Conservation (phyloP, 257 asterid genomes). For the Solanum verrucosum region DNA sequence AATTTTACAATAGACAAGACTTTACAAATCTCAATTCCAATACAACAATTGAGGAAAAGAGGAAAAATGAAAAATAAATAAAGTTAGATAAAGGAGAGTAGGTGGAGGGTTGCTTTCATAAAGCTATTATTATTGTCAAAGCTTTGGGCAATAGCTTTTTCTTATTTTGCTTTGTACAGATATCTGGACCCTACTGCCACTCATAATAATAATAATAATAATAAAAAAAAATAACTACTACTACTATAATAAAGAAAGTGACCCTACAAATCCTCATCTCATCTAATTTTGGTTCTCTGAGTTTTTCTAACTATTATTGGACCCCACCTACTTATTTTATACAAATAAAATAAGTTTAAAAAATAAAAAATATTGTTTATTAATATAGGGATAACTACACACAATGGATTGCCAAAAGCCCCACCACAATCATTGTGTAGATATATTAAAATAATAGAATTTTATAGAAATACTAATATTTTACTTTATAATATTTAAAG, state of each 20-base stretch:
- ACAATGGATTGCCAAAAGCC: not conserved
- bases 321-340: constrained; percentile 8
- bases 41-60: not conserved
- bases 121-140: constrained; percentile 54
- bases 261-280: constrained; percentile 29
- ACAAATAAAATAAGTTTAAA: not conserved
- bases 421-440: constrained; percentile 6
- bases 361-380: not conserved
- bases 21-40: constrained; percentile 19
- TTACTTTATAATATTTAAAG: not conserved
- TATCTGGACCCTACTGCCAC: constrained; percentile 33
- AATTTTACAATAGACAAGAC: constrained; percentile 13
- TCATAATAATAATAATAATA: not conserved
- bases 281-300: constrained; percentile 13
- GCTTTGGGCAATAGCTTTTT: constrained; percentile 53
- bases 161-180: constrained; percentile 22
- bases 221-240: not conserved
- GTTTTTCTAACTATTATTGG: constrained; percentile 1
- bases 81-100: constrained; percentile 1
- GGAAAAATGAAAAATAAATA: not conserved
- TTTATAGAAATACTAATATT: not conserved
- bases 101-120: constrained; percentile 53
- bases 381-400: not conserved
- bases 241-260: constrained; percentile 8
- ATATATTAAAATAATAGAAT: not conserved